These are phyloP conservation scores for Rubus parviflorus DNA, from an alignment of 306 rosid genomes.

Conservation along the genomic window DNA sequence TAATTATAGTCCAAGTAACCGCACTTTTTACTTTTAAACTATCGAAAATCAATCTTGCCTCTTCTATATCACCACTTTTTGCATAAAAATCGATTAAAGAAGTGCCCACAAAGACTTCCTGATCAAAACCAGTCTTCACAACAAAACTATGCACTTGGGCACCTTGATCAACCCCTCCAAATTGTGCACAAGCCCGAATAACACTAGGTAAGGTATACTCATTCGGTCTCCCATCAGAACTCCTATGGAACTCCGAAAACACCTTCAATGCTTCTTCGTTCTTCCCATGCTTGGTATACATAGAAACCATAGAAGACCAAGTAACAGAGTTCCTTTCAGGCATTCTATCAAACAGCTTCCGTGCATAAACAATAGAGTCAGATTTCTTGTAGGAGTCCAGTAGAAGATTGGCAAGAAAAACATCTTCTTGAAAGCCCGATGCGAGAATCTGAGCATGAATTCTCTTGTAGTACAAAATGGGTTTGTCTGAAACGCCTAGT, in stretches of 20 bases:
- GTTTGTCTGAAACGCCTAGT: slow-evolving; percentile 27
- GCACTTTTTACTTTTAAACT: slow-evolving; percentile 47
- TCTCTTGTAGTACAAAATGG: slow-evolving; percentile 33
- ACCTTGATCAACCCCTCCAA: slow-evolving; percentile 46
- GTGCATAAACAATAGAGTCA: slow-evolving; percentile 45
- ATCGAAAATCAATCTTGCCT: slow-evolving; percentile 67
- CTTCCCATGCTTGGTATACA: slow-evolving; percentile 53
- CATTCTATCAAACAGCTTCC: slow-evolving; percentile 63
- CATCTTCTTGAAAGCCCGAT: slow-evolving; percentile 56
- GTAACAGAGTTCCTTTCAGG: slow-evolving; percentile 58
- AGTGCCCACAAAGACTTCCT: slow-evolving; percentile 80
- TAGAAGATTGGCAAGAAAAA: slow-evolving; percentile 63
- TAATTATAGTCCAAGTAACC: slow-evolving; percentile 80
- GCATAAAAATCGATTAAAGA: slow-evolving; percentile 75
- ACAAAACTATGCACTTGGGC: slow-evolving; percentile 59
- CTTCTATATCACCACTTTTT: slow-evolving; percentile 55
- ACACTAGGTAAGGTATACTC: slow-evolving; percentile 75
- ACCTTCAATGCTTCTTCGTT: slow-evolving; percentile 49
- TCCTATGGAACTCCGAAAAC: slow-evolving; percentile 23
- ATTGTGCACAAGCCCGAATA: slow-evolving; percentile 59
- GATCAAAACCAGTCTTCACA: slow-evolving; percentile 57
- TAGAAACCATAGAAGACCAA: slow-evolving; percentile 82
- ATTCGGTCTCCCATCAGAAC: slow-evolving; percentile 45
- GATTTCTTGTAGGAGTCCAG: slow-evolving; percentile 40
- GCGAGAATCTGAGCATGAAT: slow-evolving; percentile 60